Percentiles rank a stretch among this genome's conserved stretches.
phyloP scores from a whole-genome alignment of 1,284 basidiomycete species.

The Xerocomus amazonicus region DNA sequence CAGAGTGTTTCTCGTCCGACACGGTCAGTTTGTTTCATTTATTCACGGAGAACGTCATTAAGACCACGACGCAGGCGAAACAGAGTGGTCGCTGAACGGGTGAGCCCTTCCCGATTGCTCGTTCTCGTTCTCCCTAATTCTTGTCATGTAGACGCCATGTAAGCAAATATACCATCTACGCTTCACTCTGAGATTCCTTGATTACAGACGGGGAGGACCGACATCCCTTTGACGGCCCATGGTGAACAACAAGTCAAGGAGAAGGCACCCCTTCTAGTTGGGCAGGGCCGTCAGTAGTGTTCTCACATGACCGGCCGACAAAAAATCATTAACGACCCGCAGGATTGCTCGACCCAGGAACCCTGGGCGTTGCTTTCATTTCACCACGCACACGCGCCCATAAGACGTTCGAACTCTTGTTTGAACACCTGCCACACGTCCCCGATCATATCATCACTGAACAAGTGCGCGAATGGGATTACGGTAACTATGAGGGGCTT shows the following conservation, averaged over 20 bases:
- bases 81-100: conserved; percentile 92
- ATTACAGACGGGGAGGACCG: conserved; percentile 76
- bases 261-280: conserved; percentile 67
- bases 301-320: not conserved
- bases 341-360: conserved; percentile 80
- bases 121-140: not conserved
- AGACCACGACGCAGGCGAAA: conserved; percentile 62
- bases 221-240: conserved; percentile 81
- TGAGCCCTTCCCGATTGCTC: conserved; percentile 31
- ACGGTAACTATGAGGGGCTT: conserved; percentile 88
- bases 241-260: conserved; percentile 74
- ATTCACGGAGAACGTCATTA: not conserved
- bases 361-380: conserved; percentile 74
- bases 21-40: conserved; percentile 45
- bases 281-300: conserved; percentile 65
- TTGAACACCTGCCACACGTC: conserved; percentile 48
- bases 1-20: conserved; percentile 73
- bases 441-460: conserved; percentile 63
- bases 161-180: conserved; percentile 18
- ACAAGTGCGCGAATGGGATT: conserved; percentile 81
- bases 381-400: conserved; percentile 85
- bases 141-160: conserved; percentile 63
- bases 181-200: not conserved
- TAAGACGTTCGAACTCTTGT: conserved; percentile 80
- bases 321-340: conserved; percentile 4